Percentiles rank a stretch among this genome's conserved stretches.
phyloP scores from a whole-genome alignment of 73 alveolate genomes.

The Tetrahymena malaccensis region DNA sequence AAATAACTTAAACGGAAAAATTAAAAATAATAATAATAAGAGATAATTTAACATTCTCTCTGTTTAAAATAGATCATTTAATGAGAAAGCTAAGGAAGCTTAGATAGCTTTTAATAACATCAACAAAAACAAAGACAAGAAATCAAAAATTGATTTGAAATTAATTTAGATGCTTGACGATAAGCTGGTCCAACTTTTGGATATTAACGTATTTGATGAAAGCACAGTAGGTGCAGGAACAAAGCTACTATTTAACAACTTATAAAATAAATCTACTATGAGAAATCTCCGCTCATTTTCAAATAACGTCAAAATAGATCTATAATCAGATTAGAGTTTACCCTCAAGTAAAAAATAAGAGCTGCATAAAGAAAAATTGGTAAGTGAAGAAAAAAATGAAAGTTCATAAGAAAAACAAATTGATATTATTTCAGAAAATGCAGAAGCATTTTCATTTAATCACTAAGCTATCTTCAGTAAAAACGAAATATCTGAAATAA shows the following conservation, averaged over 20 bases:
- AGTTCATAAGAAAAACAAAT: neutral
- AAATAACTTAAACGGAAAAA: neutral
- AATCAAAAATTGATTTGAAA: neutral
- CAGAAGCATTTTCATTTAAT: no score
- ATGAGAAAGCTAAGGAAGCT: neutral
- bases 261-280: neutral
- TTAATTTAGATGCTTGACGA: neutral
- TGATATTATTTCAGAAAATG: neutral
- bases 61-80: neutral
- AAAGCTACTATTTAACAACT: no score
- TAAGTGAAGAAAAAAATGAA: neutral
- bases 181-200: neutral
- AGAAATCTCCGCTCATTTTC: neutral
- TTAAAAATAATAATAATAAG: neutral
- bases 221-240: neutral
- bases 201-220: neutral
- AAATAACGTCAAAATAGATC: neutral
- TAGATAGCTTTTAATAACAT: neutral
- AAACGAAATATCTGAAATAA: neutral
- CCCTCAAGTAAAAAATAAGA: neutral
- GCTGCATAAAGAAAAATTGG: neutral
- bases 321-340: neutral
- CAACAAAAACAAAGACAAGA: neutral
- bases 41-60: neutral
- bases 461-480: neutral